Conservation (phyloP, 2,329 filamentous ascomycete species). For the Phyllosticta paracitricarpa region DNA sequence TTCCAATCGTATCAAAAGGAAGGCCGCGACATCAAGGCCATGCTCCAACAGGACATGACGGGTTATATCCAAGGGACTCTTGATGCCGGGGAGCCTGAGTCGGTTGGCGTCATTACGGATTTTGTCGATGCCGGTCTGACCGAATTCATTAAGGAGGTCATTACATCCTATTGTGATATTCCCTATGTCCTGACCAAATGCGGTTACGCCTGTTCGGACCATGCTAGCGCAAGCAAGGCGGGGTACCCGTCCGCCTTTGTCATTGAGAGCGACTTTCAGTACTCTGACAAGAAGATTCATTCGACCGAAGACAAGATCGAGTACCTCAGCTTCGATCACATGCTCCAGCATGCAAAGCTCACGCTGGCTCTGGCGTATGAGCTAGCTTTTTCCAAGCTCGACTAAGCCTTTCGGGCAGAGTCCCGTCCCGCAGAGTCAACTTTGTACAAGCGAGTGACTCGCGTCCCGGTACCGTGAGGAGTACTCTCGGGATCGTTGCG, state of each 20-base stretch:
- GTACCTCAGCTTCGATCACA: slow-evolving; percentile 73
- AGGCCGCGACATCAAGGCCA: slow-evolving; percentile 73
- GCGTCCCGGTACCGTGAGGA: not conserved
- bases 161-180: slow-evolving; percentile 80
- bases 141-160: slow-evolving; percentile 79
- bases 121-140: slow-evolving; percentile 78
- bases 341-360: slow-evolving; percentile 82
- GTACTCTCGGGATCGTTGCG: not conserved
- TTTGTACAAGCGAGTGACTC: not conserved
- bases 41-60: slow-evolving; percentile 98
- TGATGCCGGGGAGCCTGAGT: slow-evolving; percentile 72
- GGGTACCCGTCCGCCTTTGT: slow-evolving; percentile 68
- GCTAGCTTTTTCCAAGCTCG: slow-evolving; percentile 66
- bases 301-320: slow-evolving; percentile 61
- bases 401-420: slow-evolving; percentile 19
- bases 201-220: slow-evolving; percentile 73
- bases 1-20: slow-evolving; percentile 70
- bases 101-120: slow-evolving; percentile 86
- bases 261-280: slow-evolving; percentile 62
- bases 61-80: slow-evolving; percentile 69
- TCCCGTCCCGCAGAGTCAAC: not conserved
- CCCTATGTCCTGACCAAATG: slow-evolving; percentile 82
- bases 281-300: slow-evolving; percentile 57
- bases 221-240: slow-evolving; percentile 62
- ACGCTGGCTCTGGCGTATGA: slow-evolving; percentile 78